Evolutionary conservation across 768 basidiomycete genomes (phyloP), one percentile per base, ranked within the genome.

Genomic region (Auriculariales sp.): DNA sequence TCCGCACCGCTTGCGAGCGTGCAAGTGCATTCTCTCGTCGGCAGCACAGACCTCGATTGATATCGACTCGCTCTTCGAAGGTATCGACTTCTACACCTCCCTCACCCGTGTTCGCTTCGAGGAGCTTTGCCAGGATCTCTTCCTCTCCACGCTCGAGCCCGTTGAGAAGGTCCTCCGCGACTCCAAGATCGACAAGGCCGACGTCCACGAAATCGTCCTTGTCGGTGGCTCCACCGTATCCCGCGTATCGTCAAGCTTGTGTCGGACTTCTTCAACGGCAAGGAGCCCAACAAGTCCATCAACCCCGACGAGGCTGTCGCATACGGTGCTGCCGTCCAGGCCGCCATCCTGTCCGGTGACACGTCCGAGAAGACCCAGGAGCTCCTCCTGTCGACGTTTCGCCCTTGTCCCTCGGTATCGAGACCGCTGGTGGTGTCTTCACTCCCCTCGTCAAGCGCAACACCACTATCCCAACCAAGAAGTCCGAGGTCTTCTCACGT

Each of bases 251-350:
- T 97, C 70, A 78, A 92, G 27, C 83, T 99, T 53, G 95, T 99
- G 48, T 97, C 93, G 52, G 95, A 99, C 66, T 94, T 83, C 78
- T 99, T 99, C 66, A 88, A 88, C 67, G 92, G 91, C 54, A 91
- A 94, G 61, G 88, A 93, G 66, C 71, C 97, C 64, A 98, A 98
- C 83, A 99, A 99, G 78, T 95, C 92, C 52, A 99, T 99, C 73
- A 99, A 99, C 79, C 95, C 95, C 55, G 95, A 99, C 63, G 95
- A 99, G 73, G 95, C 95, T 60, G 95, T 99, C 60, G 95, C 95
- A 46, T 97, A 98, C 69, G 95, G 95, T 74, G 95, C 95, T 59
- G 94, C 95, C 59, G 95, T 99, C 62, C 95, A 99, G 71, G 95
- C 95, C 53, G 95, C 95, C 52, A 87, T 99, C 63, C 88, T 99